Percentiles rank a stretch among this genome's conserved stretches.
These are phyloP conservation scores for Rhodotorula paludigena DNA, from an alignment of 768 basidiomycete genomes.

Conservation along the genomic window DNA sequence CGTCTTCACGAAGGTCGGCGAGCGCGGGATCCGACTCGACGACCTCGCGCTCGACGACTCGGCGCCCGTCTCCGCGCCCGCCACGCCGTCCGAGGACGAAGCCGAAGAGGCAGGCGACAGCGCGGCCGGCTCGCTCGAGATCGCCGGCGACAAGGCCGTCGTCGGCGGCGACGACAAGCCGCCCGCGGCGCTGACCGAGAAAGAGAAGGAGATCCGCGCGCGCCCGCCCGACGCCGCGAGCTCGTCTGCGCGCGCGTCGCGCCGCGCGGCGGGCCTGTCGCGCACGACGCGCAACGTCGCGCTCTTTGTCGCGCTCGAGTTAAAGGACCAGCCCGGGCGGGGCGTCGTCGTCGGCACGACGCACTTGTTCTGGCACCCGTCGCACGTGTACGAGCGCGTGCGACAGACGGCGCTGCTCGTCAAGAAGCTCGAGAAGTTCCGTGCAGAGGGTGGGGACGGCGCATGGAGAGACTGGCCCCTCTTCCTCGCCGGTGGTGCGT, in stretches of 20 bases:
- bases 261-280: constrained; percentile 18
- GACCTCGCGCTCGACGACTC: constrained; percentile 32
- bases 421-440: constrained; percentile 60
- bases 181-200: not conserved
- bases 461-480: constrained; percentile 63
- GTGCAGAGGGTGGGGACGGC: constrained; percentile 48
- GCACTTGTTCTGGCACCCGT: constrained; percentile 93
- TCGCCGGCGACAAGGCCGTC: too few species aligned
- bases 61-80: too few species aligned
- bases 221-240: constrained; percentile 24
- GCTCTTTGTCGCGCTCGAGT: constrained; percentile 60
- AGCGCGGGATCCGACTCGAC: constrained; percentile 34
- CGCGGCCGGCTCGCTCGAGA: not conserved
- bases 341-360: constrained; percentile 80
- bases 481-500: constrained; percentile 73
- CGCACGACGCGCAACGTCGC: constrained; percentile 36
- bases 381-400: constrained; percentile 71
- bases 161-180: not conserved
- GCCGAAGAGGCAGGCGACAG: not conserved
- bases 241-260: not conserved
- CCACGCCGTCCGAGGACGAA: too few species aligned
- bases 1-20: constrained; percentile 36
- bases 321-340: constrained; percentile 47
- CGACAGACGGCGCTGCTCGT: constrained; percentile 67
- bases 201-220: constrained; percentile 7